These are phyloP conservation scores for Dioscorea zingiberensis DNA, from an alignment of 106 monocot genomes.

Conservation along the genomic window DNA sequence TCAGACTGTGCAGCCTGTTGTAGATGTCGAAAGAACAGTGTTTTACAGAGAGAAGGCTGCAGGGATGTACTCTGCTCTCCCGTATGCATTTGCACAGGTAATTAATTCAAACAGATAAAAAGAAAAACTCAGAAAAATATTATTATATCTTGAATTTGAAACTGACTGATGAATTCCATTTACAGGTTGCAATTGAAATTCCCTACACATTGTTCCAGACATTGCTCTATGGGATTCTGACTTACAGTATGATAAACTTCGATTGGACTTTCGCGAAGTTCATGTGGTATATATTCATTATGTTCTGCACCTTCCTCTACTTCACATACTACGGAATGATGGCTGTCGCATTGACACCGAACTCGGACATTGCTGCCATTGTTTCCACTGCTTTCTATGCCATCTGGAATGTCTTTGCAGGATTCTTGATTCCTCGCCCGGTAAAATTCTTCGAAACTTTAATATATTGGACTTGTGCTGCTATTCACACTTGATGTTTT, in stretches of 20 bases:
- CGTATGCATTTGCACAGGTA: constrained; percentile 81
- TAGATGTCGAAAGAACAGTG: constrained; percentile 64
- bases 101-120: not conserved
- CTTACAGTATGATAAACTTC: constrained; percentile 5
- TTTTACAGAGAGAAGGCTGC: constrained; percentile 86
- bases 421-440: constrained; percentile 5
- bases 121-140: not conserved
- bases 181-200: constrained; percentile 21
- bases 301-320: not conserved
- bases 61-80: constrained; percentile 80
- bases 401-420: constrained; percentile 10
- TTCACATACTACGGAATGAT: constrained; percentile 10
- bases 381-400: constrained; percentile 5
- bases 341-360: constrained; percentile 6
- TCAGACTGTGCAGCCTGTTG: constrained; percentile 61
- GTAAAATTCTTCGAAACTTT: constrained; percentile 3
- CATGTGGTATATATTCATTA: constrained; percentile 10
- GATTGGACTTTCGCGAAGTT: constrained; percentile 12
- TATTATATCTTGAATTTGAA: not conserved
- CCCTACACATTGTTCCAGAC: constrained; percentile 6
- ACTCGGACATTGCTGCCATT: constrained; percentile 4
- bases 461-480: not conserved
- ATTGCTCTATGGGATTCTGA: not conserved
- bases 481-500: not conserved
- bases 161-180: not conserved